Evolutionary conservation across 2,329 filamentous ascomycete genomes (phyloP), one percentile per base, ranked within the genome.

Genomic region (Magnaporthiopsis poae): DNA sequence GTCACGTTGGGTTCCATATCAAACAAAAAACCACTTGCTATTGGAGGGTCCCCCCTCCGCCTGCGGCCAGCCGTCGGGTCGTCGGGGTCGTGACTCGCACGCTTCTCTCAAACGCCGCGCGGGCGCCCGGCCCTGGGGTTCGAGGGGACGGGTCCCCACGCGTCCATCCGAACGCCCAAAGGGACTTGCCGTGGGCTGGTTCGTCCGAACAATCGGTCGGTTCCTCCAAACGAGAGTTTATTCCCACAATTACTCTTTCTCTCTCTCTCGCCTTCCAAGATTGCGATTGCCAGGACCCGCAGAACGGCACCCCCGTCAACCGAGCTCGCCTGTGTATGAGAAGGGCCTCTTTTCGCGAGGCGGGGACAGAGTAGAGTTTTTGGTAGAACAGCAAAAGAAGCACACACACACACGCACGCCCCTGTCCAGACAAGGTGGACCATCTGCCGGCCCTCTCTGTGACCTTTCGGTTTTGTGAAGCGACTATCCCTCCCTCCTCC

Each of bases 231-330:
- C 8, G n/a, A n/a, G 46, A n/a, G 46, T 21, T 21, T 18, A 25
- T 33, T 39, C 61, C 13, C 31, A 35, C 39, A 36, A 25, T 62
- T 39, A 5, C 27, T 25, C 61, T n/a, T 35, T 35, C 33, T 35
- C 11, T 35, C 11, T 35, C 11, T 35, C 33, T 35, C 11, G 11
- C 61, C n/a, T n/a, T 63, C 46, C 61, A 35, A 36, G 18, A 63
- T 63, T 63, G 61, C 61, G 61, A 63, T 63, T 63, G 33, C 61
- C 60, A 61, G 31, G 31, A 36, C 36, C 31, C 21, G 61, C 36
- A 21, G 46, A 39, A 13, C 46, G 18, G 8, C 31, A 63, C 18
- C 33, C 25, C 46, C 46, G 46, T 21, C 46, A 52, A n/a, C 21
- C 25, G 39, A 35, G 8, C 46, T 35, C 61, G 33, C 12, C 46